These are phyloP conservation scores for Clonostachys sp. DNA, from an alignment of 2,329 filamentous ascomycete genomes.

Conservation along the genomic window DNA sequence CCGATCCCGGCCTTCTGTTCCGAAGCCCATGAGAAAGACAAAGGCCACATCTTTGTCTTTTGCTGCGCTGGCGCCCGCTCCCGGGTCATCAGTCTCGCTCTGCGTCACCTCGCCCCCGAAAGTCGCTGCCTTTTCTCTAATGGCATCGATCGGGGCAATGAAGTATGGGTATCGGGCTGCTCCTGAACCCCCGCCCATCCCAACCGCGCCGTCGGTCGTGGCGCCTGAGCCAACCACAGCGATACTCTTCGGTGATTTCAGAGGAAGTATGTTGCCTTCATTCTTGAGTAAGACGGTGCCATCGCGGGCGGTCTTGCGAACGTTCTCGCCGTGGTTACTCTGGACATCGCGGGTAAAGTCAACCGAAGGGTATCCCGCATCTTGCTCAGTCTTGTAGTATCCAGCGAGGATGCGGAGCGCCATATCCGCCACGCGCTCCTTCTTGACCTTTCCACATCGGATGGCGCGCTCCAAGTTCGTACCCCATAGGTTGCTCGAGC, in stretches of 20 bases:
- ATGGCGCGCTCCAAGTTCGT: conserved; percentile 46
- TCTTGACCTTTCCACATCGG: conserved; percentile 51
- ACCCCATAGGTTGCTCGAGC: conserved; percentile 50
- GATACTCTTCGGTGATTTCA: conserved; percentile 41
- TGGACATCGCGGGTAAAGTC: conserved; percentile 51
- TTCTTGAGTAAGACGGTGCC: conserved; percentile 67
- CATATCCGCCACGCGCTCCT: conserved; percentile 63
- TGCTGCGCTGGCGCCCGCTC: conserved; percentile 33
- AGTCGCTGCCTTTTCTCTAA: conserved; percentile 49
- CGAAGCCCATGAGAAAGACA: conserved; percentile 61
- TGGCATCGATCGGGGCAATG: conserved; percentile 59
- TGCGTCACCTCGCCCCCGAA: conserved; percentile 41
- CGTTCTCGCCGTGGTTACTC: conserved; percentile 58
- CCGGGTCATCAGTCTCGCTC: conserved; percentile 51
- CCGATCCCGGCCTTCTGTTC: conserved; percentile 62
- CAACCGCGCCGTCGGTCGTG: conserved; percentile 56
- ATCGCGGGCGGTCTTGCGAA: conserved; percentile 49
- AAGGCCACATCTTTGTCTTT: conserved; percentile 50
- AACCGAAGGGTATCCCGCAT: conserved; percentile 41
- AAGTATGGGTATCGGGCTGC: conserved; percentile 62
- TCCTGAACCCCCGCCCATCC: conserved; percentile 65
- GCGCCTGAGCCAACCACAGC: conserved; percentile 61
- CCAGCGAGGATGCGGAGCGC: conserved; percentile 57
- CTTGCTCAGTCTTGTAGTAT: conserved; percentile 56
- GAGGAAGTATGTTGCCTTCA: conserved; percentile 46